Percentiles rank a stretch among this genome's conserved stretches.
Evolutionary conservation across 1,284 basidiomycete species (phyloP).

Genomic region (Fomes fomentarius): DNA sequence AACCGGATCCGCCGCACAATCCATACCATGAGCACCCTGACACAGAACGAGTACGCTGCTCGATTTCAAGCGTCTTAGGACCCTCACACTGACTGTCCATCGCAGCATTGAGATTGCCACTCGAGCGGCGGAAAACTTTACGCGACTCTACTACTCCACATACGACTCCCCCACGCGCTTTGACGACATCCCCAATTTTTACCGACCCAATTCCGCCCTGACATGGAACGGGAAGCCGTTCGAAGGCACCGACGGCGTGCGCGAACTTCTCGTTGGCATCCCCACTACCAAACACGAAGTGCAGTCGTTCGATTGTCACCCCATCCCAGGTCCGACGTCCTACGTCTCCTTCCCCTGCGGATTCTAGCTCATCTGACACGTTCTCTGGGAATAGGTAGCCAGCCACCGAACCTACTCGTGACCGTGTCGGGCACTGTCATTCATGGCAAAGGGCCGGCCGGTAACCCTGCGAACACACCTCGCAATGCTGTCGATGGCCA

Average conservation of each 20-base stretch:
- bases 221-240: slow-evolving; percentile 88
- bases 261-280: slow-evolving; percentile 67
- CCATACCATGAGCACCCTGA: slow-evolving; percentile 25
- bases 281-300: slow-evolving; percentile 79
- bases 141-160: slow-evolving; percentile 74
- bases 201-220: slow-evolving; percentile 72
- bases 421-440: slow-evolving; percentile 79
- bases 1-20: no score
- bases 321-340: slow-evolving; percentile 69
- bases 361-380: background rate
- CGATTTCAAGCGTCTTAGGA: background rate
- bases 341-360: slow-evolving; percentile 7
- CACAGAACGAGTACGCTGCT: slow-evolving; percentile 30
- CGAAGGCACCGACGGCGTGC: slow-evolving; percentile 68
- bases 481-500: slow-evolving; percentile 68
- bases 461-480: slow-evolving; percentile 56
- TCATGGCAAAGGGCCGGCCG: slow-evolving; percentile 64
- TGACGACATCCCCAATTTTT: slow-evolving; percentile 75
- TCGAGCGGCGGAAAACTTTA: slow-evolving; percentile 78
- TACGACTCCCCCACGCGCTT: slow-evolving; percentile 76
- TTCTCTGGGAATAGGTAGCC: slow-evolving; percentile 50
- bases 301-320: slow-evolving; percentile 86
- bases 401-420: slow-evolving; percentile 77
- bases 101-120: slow-evolving; percentile 79
- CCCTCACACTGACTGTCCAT: slow-evolving; percentile 4